Evolutionary conservation across 257 asterid genomes (phyloP).

Genomic region (Gardenia jasminoides): DNA sequence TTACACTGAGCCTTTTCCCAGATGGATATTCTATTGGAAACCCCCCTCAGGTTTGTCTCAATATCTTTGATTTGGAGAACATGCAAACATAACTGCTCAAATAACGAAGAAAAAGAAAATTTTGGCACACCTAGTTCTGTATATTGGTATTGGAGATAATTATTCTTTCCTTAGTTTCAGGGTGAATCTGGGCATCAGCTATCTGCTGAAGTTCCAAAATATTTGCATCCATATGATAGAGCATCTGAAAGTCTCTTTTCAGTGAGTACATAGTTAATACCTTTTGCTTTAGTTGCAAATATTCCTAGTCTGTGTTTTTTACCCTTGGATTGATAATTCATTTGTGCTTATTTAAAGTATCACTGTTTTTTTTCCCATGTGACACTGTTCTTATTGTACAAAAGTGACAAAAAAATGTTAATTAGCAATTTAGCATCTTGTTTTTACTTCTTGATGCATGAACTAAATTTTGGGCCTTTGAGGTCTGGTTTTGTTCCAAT

Average conservation of each 20-base stretch:
- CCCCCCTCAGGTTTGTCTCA: constrained; percentile 61
- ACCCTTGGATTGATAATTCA: background rate
- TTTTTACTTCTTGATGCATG: background rate
- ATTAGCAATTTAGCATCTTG: background rate
- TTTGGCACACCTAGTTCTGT: constrained; percentile 2
- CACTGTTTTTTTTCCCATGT: background rate
- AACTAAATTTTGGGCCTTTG: background rate
- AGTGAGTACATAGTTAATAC: constrained; percentile 41
- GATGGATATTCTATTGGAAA: constrained; percentile 85
- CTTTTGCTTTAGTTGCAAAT: background rate
- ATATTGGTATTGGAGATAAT: constrained; percentile 12
- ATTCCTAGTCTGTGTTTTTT: background rate
- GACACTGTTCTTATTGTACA: background rate
- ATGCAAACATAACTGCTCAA: background rate
- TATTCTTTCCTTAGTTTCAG: constrained; percentile 40
- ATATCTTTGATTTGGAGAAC: constrained; percentile 17
- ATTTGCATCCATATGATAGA: constrained; percentile 84
- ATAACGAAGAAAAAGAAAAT: background rate
- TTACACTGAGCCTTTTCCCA: constrained; percentile 68
- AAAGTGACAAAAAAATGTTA: background rate
- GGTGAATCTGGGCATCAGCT: constrained; percentile 49
- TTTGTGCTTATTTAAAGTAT: background rate
- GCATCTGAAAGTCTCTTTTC: constrained; percentile 87
- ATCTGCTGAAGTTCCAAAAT: constrained; percentile 55
- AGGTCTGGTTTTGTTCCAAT: background rate